A percentile compares a stretch with the other conserved stretches of the same genome.
Evolutionary conservation across 441 rosid genomes (phyloP).

Genomic region (Eutrema salsugineum): DNA sequence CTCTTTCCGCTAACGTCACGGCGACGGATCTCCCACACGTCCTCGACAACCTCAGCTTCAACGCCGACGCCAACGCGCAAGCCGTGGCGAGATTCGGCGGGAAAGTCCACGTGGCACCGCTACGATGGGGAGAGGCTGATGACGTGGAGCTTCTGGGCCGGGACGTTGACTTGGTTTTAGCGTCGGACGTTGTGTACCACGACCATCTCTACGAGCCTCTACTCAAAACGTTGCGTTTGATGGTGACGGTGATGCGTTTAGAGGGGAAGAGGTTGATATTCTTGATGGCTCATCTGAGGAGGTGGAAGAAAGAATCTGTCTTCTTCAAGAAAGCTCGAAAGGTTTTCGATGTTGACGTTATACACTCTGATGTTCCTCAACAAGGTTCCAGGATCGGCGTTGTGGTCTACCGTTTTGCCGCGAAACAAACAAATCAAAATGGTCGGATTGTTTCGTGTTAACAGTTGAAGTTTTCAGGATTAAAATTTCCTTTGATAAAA

Average conservation of each 20-base stretch:
- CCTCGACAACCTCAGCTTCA: slow-evolving; percentile 65
- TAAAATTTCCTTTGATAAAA: not conserved
- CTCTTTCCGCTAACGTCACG: slow-evolving; percentile 64
- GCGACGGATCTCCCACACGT: slow-evolving; percentile 93
- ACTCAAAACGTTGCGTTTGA: slow-evolving; percentile 52
- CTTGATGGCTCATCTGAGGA: slow-evolving; percentile 67
- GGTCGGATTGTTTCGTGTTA: slow-evolving; percentile 5
- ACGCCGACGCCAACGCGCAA: slow-evolving; percentile 57
- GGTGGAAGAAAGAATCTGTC: slow-evolving; percentile 75
- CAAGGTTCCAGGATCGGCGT: slow-evolving; percentile 62
- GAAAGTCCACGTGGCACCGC: slow-evolving; percentile 46
- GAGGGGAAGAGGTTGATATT: slow-evolving; percentile 33
- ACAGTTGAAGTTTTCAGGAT: not conserved
- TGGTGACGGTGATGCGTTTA: slow-evolving; percentile 23
- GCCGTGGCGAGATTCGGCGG: slow-evolving; percentile 41
- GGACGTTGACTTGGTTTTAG: slow-evolving; percentile 52
- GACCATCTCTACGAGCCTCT: slow-evolving; percentile 61
- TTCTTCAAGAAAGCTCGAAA: slow-evolving; percentile 73
- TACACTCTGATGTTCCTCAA: slow-evolving; percentile 42
- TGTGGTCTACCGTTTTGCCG: slow-evolving; percentile 42
- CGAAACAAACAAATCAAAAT: slow-evolving; percentile 19
- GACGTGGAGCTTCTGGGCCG: slow-evolving; percentile 38
- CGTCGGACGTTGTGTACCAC: slow-evolving; percentile 72
- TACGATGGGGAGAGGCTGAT: slow-evolving; percentile 64
- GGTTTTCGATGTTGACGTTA: slow-evolving; percentile 44